Percentiles rank a stretch among this genome's conserved stretches.
These are phyloP conservation scores for Ceratobasidium sp. DNA, from an alignment of 1,284 basidiomycete genomes.

Conservation along the genomic window DNA sequence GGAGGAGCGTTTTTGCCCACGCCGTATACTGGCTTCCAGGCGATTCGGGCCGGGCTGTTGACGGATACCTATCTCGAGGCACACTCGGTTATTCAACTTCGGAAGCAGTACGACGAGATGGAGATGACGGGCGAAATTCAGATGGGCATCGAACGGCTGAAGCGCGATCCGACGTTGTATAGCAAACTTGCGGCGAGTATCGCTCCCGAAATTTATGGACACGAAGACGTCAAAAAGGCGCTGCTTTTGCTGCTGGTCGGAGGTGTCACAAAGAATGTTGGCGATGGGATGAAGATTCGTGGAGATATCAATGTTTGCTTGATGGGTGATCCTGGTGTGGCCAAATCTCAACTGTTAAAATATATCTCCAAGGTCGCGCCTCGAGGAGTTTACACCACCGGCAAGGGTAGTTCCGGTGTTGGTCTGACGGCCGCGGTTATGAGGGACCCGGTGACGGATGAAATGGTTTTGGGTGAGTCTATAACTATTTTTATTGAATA, in stretches of 20 bases:
- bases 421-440: conserved; percentile 99
- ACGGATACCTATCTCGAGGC: conserved; percentile 97
- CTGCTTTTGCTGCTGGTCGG: conserved; percentile 93
- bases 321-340: conserved; percentile 99
- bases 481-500: not conserved
- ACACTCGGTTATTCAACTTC: conserved; percentile 91
- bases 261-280: conserved; percentile 92
- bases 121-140: conserved; percentile 88
- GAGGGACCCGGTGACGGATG: conserved; percentile 98
- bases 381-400: conserved; percentile 97
- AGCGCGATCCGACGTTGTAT: conserved; percentile 82
- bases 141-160: conserved; percentile 72
- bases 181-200: conserved; percentile 85
- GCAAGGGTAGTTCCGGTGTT: conserved; percentile 96
- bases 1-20: conserved; percentile 90
- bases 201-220: conserved; percentile 98
- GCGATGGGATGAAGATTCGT: conserved; percentile 98
- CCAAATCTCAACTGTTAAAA: conserved; percentile 97
- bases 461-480: conserved; percentile 93
- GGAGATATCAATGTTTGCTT: conserved; percentile 98
- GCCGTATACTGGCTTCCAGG: conserved; percentile 88
- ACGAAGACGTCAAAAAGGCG: conserved; percentile 97
- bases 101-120: conserved; percentile 97
- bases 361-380: conserved; percentile 99
- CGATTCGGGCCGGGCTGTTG: conserved; percentile 90